Percentiles rank a stretch among this genome's conserved stretches.
Conservation (phyloP, 352 stramenopile species). For the Globisporangium splendens region DNA sequence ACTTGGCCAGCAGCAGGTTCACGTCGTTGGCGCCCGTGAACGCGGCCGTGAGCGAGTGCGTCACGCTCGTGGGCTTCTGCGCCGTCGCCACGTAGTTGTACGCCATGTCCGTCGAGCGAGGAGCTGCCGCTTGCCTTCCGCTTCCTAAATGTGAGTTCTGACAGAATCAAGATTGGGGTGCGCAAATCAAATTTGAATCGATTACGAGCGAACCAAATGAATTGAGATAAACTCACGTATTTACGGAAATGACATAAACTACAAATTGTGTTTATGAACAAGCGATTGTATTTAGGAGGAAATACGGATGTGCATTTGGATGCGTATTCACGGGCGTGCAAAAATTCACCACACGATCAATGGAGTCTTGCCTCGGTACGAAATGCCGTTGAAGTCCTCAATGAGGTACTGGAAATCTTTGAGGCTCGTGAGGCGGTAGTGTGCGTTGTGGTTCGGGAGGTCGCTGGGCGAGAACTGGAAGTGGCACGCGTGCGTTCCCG, state of each 20-base stretch:
- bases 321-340: background rate
- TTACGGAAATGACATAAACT: too few species aligned
- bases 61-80: conserved; percentile 92
- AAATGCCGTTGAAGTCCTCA: conserved; percentile 76
- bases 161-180: background rate
- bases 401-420: conserved; percentile 66
- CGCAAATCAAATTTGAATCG: background rate
- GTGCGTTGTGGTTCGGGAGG: conserved; percentile 72
- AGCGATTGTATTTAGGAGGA: too few species aligned
- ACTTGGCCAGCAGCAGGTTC: conserved; percentile 90
- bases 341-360: conserved; percentile 15
- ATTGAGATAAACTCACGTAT: too few species aligned
- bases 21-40: conserved; percentile 87
- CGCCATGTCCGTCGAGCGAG: conserved; percentile 32
- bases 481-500: conserved; percentile 55
- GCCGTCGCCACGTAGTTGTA: conserved; percentile 93
- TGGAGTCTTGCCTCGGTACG: conserved; percentile 40
- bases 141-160: background rate
- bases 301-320: too few species aligned
- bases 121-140: background rate
- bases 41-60: conserved; percentile 87
- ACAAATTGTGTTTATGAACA: too few species aligned
- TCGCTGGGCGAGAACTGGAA: conserved; percentile 60
- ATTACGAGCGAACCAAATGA: background rate
- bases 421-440: conserved; percentile 61